Evolutionary conservation across 441 rosid genomes (phyloP).

Genomic region (Corymbia calophylla): DNA sequence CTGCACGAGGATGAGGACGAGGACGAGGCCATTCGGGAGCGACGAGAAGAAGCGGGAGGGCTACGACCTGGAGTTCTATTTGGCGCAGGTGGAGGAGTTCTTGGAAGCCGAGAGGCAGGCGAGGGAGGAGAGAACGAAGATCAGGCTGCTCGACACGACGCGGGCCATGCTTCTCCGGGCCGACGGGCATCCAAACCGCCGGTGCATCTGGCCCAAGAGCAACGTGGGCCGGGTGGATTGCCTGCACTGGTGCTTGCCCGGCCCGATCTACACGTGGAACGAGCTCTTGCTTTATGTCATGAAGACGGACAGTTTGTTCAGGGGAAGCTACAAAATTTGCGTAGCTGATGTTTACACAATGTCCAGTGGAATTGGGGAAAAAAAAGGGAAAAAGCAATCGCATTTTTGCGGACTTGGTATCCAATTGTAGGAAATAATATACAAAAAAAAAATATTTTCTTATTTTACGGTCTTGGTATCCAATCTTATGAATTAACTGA

Average conservation of each 20-base stretch:
- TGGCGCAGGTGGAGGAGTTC: slow-evolving; percentile 53
- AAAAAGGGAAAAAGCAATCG: background rate
- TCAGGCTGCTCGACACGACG: slow-evolving; percentile 43
- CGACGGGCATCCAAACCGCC: slow-evolving; percentile 66
- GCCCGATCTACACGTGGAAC: slow-evolving; percentile 79
- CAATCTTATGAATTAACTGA: too few species aligned
- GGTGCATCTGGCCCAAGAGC: slow-evolving; percentile 32
- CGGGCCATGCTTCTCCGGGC: slow-evolving; percentile 66
- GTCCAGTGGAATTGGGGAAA: too few species aligned
- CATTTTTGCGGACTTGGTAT: too few species aligned
- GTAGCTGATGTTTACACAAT: background rate
- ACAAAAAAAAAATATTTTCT: too few species aligned
- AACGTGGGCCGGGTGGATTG: slow-evolving; percentile 49
- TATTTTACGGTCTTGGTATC: too few species aligned
- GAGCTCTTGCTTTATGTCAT: slow-evolving; percentile 55
- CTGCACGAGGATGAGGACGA: background rate
- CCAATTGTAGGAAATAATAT: too few species aligned
- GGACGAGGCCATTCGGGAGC: background rate
- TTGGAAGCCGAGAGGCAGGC: slow-evolving; percentile 38
- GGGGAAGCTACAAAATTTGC: background rate
- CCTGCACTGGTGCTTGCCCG: slow-evolving; percentile 92
- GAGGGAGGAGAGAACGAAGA: slow-evolving; percentile 26
- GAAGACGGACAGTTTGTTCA: slow-evolving; percentile 10
- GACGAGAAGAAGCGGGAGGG: background rate
- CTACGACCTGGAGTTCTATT: slow-evolving; percentile 12